Evolutionary conservation across 257 asterid species (phyloP).

Genomic region (Solanum medicagineum): DNA sequence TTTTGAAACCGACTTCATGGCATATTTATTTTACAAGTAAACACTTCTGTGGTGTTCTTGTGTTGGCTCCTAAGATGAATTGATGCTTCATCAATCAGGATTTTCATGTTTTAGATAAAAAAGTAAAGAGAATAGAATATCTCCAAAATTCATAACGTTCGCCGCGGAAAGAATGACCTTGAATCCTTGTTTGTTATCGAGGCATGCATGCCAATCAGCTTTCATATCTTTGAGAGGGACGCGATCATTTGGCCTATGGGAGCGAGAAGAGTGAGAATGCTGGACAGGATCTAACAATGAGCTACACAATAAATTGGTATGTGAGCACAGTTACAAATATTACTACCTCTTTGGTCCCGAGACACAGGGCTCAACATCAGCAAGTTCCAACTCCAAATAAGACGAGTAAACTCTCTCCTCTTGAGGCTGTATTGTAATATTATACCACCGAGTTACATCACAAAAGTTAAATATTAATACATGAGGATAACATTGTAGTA

Average conservation of each 20-base stretch:
- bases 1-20: background rate
- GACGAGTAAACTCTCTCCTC: conserved; percentile 68
- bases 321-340: background rate
- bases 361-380: conserved; percentile 66
- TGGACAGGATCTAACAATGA: background rate
- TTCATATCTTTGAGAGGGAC: conserved; percentile 79
- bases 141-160: background rate
- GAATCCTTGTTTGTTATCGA: conserved; percentile 72
- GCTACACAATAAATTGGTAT: background rate
- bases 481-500: background rate
- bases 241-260: conserved; percentile 79
- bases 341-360: conserved; percentile 96
- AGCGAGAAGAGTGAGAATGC: background rate
- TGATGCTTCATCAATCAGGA: background rate
- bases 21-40: background rate
- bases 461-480: background rate
- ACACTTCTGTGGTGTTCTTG: background rate
- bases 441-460: background rate
- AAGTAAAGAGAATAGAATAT: background rate
- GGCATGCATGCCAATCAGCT: conserved; percentile 81
- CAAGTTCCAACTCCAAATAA: conserved; percentile 57
- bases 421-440: conserved; percentile 54
- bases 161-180: conserved; percentile 35
- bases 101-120: background rate
- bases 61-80: background rate